Evolutionary conservation across 2,329 filamentous ascomycete species (phyloP).

Genomic region (Fusarium algeriense): DNA sequence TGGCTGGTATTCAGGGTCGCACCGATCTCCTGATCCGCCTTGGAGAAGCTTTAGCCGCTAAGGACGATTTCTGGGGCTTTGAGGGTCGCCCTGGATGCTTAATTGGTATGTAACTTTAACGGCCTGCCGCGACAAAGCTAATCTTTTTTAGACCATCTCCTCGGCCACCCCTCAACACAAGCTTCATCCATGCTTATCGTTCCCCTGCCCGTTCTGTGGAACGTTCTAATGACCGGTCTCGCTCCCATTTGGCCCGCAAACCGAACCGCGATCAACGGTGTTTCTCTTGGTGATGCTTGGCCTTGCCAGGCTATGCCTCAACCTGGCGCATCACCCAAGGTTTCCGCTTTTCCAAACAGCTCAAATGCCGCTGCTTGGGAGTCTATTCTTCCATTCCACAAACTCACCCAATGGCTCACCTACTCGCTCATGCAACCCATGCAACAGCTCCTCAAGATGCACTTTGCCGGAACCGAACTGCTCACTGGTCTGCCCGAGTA

Average conservation of each 20-base stretch:
- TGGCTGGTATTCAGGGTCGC: slow-evolving; percentile 88
- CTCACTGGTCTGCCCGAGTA: slow-evolving; percentile 93
- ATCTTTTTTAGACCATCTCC: slow-evolving; percentile 79
- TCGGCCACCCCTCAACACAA: slow-evolving; percentile 90
- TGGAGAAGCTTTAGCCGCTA: slow-evolving; percentile 77
- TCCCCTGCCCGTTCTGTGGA: slow-evolving; percentile 89
- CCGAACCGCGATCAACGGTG: slow-evolving; percentile 86
- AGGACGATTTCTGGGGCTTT: slow-evolving; percentile 85
- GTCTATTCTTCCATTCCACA: slow-evolving; percentile 90
- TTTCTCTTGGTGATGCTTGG: slow-evolving; percentile 94
- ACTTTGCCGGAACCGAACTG: slow-evolving; percentile 84
- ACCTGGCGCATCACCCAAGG: slow-evolving; percentile 57
- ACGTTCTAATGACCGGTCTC: slow-evolving; percentile 87
- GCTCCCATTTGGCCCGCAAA: slow-evolving; percentile 89
- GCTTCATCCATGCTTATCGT: slow-evolving; percentile 90
- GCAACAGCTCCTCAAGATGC: slow-evolving; percentile 81
- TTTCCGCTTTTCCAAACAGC: slow-evolving; percentile 45
- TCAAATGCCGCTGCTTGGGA: slow-evolving; percentile 67
- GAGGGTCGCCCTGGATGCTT: slow-evolving; percentile 92
- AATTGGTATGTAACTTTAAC: slow-evolving; percentile 72
- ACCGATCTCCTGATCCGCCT: slow-evolving; percentile 83
- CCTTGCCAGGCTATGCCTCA: slow-evolving; percentile 85
- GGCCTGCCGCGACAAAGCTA: slow-evolving; percentile 18
- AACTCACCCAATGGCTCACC: slow-evolving; percentile 93
- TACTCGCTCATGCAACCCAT: slow-evolving; percentile 96